Evolutionary conservation across 225 moss, liverwort and hornwort species (phyloP), one percentile per base, ranked within the genome.

Genomic region (Lunularia cruciata): DNA sequence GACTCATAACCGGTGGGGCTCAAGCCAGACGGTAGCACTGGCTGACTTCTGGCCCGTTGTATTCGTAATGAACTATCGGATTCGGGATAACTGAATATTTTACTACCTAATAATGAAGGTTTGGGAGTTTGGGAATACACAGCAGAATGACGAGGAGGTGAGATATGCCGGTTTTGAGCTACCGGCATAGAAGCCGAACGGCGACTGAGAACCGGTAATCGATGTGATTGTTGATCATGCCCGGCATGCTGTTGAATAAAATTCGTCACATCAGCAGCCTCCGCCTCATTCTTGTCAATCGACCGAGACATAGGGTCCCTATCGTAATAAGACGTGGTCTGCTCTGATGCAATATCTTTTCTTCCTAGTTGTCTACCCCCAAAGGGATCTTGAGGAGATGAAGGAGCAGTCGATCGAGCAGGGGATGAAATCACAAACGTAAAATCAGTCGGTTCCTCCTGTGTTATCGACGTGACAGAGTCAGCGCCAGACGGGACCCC

Each of bases 21-120:
- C 18, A 46, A 4, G 27, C 34, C 67, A 25, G 67, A 23, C 13
- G 40, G 39, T 14, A 15, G 19, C 8, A 47, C 26, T 8, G 65
- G 69, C 28, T 69, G 40, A 57, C 69, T 69, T 57, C 28, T 37
- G 33, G 42, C 69, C n/a, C 69, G 55, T 30, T 56, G 55, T 40
- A 69, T 57, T 23, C 40, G 69, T 4, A 28, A n/a, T n/a, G n/a
- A n/a, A n/a, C n/a, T 19, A 8, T 4, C 15, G 9, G 37, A 27
- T 14, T 57, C 69, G 2, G 55, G 56, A 31, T 57, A 67, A 11
- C 33, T 3, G 11, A 39, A 16, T 3, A 57, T 55, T 31, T 26
- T 69, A 18, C 13, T 20, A 14, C 52, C 68, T 8, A 38, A 22
- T 22, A 53, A 15, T 31, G 25, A 30, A 3, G 56, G 56, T 42